Conservation (phyloP, 345 rosid genomes). For the Brassica incana region DNA sequence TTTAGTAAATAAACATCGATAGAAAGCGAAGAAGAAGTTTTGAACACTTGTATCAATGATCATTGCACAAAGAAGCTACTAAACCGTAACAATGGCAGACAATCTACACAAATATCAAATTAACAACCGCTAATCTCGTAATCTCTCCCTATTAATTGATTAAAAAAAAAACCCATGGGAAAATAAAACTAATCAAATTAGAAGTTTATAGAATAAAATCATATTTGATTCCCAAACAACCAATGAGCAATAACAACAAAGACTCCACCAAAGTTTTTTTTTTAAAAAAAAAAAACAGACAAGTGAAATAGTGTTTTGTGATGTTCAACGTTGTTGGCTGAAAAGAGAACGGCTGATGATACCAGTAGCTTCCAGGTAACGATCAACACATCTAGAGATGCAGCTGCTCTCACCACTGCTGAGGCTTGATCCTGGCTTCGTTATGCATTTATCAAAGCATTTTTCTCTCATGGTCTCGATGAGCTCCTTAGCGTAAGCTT, state of each 20-base stretch:
- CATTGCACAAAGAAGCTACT: too few relatives aligned
- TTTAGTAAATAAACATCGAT: too few relatives aligned
- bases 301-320: background rate
- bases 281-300: background rate
- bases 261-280: background rate
- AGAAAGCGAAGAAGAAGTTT: too few relatives aligned
- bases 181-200: background rate
- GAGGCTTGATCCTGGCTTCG: constrained; percentile 90
- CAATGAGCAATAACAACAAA: background rate
- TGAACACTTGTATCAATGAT: too few relatives aligned
- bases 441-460: constrained; percentile 85
- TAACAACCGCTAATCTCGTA: background rate
- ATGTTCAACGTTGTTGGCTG: constrained; percentile 39
- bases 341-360: constrained; percentile 74
- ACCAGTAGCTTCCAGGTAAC: constrained; percentile 92
- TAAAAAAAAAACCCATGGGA: background rate
- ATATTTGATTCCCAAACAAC: background rate
- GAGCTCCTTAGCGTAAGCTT: constrained; percentile 81
- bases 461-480: constrained; percentile 76
- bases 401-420: constrained; percentile 94
- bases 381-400: constrained; percentile 92
- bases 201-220: background rate
- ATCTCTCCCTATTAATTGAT: background rate
- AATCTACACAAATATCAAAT: background rate
- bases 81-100: background rate